These are phyloP conservation scores for Coemansia sp. DNA, from an alignment of 192 early-diverging fungal species.

Conservation along the genomic window DNA sequence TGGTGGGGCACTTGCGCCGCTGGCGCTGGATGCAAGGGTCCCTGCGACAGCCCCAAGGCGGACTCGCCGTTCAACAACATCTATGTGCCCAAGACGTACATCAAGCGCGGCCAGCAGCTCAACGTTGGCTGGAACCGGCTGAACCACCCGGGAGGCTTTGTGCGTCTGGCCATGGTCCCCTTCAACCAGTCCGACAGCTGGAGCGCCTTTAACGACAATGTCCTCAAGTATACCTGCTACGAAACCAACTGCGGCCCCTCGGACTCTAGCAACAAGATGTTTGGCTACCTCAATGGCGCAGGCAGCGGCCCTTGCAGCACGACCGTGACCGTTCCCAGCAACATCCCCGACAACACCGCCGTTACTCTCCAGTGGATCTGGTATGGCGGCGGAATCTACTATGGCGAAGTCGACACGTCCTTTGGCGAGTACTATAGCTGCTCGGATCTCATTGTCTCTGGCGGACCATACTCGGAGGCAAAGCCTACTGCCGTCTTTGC, in stretches of 20 bases:
- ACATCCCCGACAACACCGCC: constrained; percentile 58
- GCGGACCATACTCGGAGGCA: constrained; percentile 41
- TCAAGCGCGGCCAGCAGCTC: constrained; percentile 60
- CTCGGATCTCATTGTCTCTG: constrained; percentile 58
- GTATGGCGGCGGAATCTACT: constrained; percentile 66
- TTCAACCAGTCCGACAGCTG: constrained; percentile 64
- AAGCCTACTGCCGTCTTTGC: constrained; percentile 46
- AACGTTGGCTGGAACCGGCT: constrained; percentile 59
- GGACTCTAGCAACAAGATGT: constrained; percentile 31
- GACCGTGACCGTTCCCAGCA: constrained; percentile 54
- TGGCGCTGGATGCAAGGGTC: constrained; percentile 64
- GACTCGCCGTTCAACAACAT: constrained; percentile 59
- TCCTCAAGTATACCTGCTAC: constrained; percentile 62
- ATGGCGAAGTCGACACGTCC: constrained; percentile 58
- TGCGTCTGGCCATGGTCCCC: constrained; percentile 63
- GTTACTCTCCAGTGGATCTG: constrained; percentile 67
- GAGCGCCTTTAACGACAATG: constrained; percentile 59
- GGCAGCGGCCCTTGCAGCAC: constrained; percentile 59
- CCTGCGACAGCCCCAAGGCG: constrained; percentile 58
- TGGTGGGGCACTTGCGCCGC: constrained; percentile 57
- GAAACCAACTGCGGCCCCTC: constrained; percentile 62
- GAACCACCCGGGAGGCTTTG: constrained; percentile 69
- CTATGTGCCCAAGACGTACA: constrained; percentile 56
- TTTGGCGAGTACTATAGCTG: constrained; percentile 67
- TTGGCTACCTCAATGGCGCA: constrained; percentile 60